Percentiles rank a stretch among this genome's conserved stretches.
phyloP scores from a whole-genome alignment of 2,329 filamentous ascomycete species.

The Dothistroma septosporum region DNA sequence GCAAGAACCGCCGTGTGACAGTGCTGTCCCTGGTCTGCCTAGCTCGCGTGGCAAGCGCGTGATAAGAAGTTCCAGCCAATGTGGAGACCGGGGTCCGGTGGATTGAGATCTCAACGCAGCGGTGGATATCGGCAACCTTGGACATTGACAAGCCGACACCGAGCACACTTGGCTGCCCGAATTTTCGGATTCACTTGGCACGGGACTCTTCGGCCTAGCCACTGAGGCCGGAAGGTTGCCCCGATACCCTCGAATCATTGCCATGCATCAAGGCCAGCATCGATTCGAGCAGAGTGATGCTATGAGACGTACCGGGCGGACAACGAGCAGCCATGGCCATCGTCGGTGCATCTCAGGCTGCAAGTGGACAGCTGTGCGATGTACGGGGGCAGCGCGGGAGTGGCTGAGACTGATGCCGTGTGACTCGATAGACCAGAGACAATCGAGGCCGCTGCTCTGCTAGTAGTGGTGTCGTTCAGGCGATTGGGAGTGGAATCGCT shows the following conservation, averaged over 20 bases:
- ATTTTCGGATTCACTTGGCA: not conserved
- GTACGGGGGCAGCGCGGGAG: not conserved
- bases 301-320: not conserved
- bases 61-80: not conserved
- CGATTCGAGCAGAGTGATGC: not conserved
- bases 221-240: not conserved
- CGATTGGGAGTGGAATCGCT: not conserved
- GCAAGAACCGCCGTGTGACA: not conserved
- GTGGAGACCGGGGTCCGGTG: not conserved
- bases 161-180: not conserved
- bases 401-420: not conserved
- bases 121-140: not conserved
- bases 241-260: not conserved
- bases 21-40: no score
- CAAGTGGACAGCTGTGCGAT: not conserved
- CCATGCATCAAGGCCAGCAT: not conserved
- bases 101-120: not conserved
- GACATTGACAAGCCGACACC: not conserved
- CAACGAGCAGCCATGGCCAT: not conserved
- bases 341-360: not conserved
- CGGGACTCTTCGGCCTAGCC: not conserved
- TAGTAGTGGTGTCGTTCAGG: not conserved
- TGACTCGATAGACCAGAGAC: not conserved
- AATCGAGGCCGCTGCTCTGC: not conserved
- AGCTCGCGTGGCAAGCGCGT: conserved; percentile 4